Base-by-base conservation (phyloP, 192 early-diverging fungal species). In the Dissophora globulifera region DNA sequence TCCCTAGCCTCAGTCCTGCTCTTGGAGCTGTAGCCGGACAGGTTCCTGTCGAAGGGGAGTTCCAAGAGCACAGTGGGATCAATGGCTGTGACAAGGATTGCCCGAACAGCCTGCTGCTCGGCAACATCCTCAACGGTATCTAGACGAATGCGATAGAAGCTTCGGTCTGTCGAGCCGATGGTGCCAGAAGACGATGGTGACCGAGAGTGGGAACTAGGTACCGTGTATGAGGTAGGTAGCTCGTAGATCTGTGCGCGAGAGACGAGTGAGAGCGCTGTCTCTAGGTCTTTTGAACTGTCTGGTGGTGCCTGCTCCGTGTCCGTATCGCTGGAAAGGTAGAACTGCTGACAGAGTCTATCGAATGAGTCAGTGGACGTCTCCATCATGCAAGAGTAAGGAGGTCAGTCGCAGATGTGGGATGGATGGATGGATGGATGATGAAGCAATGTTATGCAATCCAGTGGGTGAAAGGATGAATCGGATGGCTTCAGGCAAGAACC, bases 121-220 rank as follows among this genome's bases (percentile, higher is more conserved):
- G 20, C 20, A 23, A 27, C 9, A 7, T 61, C 58, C 6, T 53
- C 13, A 43, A 76, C 43, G 20, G 47, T 57, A 9, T 76, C 72
- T 15, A 67, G 59, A 27, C 67, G 72, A 33, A 76, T 67, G 4
- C 72, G 57, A 49, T 76, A 76, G 25, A 45, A 76, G n/a, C 29
- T 49, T 19, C 46, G 47, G 48, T 45, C 25, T 25, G 20, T 16
- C 40, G 9, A 13, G n/a, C n/a, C 16, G 40, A 41, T 1, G 50
- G 15, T 16, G 23, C n/a, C n/a, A n/a, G n/a, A n/a, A n/a, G n/a
- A n/a, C n/a, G n/a, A n/a, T 23, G n/a, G 35, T 4, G 26, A 3
- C 13, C 3, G n/a, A 7, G 55, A 26, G 0, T 32, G 12, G 12
- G 43, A 2, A 17, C 19, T 22, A 26, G 52, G 26, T 11, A 23